Conservation (phyloP, 805 yeast species). For the Teunomyces panamensis region DNA sequence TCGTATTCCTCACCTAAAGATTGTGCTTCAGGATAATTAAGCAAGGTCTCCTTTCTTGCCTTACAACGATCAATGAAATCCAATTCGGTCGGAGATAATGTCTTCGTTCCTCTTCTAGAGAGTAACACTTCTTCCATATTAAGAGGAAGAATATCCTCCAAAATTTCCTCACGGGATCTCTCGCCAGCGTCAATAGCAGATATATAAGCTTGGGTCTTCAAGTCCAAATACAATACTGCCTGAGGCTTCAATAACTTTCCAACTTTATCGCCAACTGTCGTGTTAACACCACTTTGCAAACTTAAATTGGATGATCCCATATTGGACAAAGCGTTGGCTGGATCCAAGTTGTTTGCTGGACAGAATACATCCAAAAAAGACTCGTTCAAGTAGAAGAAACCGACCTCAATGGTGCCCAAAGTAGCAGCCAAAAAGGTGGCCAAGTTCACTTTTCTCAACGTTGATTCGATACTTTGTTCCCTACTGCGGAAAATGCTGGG, state of each 20-base stretch:
- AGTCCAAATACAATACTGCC: constrained; percentile 73
- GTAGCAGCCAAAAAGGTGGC: constrained; percentile 88
- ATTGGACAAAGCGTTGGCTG: constrained; percentile 40
- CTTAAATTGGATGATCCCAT: constrained; percentile 29
- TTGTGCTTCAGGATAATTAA: constrained; percentile 44
- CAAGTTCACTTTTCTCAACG: constrained; percentile 79
- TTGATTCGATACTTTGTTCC: constrained; percentile 59
- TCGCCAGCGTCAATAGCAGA: constrained; percentile 73
- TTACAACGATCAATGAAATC: constrained; percentile 78
- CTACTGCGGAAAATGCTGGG: constrained; percentile 57
- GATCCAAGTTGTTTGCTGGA: constrained; percentile 60
- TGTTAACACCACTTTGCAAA: constrained; percentile 32
- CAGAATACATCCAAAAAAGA: constrained; percentile 85
- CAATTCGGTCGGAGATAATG: constrained; percentile 68
- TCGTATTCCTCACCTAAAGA: constrained; percentile 70
- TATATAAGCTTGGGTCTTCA: constrained; percentile 93
- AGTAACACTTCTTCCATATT: constrained; percentile 50
- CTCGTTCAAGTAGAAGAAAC: constrained; percentile 82
- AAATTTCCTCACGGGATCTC: constrained; percentile 59
- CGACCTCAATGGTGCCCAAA: constrained; percentile 79
- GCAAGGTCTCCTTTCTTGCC: constrained; percentile 62
- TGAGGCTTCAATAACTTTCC: constrained; percentile 76
- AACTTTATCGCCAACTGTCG: constrained; percentile 37
- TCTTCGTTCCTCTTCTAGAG: constrained; percentile 34
- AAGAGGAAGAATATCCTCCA: constrained; percentile 73